These are phyloP conservation scores for Chalaropsis ovoidea DNA, from an alignment of 2,329 filamentous ascomycete species.

Conservation along the genomic window DNA sequence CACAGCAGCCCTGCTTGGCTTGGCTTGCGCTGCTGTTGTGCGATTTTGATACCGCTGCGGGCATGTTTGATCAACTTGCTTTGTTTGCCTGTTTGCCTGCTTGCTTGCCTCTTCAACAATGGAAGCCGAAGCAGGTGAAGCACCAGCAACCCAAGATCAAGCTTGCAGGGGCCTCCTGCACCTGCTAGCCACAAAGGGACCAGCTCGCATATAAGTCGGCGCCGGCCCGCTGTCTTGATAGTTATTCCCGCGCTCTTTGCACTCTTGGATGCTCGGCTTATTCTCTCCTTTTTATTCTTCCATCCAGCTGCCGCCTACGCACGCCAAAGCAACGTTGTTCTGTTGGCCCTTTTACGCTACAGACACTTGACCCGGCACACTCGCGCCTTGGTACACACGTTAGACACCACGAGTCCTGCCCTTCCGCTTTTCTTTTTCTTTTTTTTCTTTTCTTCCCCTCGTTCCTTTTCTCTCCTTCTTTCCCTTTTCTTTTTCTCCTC, in stretches of 20 bases:
- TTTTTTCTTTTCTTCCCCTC: neutral
- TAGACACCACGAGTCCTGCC: neutral
- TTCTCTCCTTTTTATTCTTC: neutral
- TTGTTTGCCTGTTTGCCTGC: neutral
- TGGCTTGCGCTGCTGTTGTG: neutral
- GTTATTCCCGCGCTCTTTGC: slow-evolving; percentile 5
- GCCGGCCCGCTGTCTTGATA: slow-evolving; percentile 11
- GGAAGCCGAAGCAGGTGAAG: neutral
- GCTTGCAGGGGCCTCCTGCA: neutral
- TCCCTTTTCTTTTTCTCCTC: slow-evolving; percentile 1
- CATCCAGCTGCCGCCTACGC: neutral
- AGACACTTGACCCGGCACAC: too few species aligned
- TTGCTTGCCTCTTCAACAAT: slow-evolving; percentile 1
- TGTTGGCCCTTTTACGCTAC: neutral
- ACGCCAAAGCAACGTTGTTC: slow-evolving; percentile 1
- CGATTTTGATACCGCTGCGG: neutral
- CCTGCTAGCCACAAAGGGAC: neutral
- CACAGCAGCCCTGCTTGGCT: neutral
- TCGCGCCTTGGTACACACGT: neutral
- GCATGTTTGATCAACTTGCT: neutral
- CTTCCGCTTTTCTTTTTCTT: neutral
- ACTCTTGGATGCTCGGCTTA: neutral
- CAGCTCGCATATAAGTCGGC: slow-evolving; percentile 12
- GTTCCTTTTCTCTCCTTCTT: slow-evolving; percentile 10
- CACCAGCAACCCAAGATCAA: neutral